phyloP scores from a whole-genome alignment of 805 yeast species.

The Zygotorulaspora florentina region DNA sequence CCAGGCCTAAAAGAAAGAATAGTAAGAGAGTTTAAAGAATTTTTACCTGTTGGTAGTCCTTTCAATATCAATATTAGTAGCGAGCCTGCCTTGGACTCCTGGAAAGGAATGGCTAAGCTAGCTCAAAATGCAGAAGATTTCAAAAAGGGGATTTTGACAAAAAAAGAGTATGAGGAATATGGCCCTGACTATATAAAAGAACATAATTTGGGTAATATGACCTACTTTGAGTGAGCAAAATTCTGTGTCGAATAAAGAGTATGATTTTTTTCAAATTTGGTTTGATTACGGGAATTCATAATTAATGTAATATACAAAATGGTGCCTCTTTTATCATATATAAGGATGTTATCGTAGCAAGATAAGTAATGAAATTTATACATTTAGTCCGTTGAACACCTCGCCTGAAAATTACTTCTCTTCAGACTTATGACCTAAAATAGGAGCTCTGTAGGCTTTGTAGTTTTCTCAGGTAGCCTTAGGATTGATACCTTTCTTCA shows the following conservation, averaged over 20 bases:
- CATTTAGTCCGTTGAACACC: background rate
- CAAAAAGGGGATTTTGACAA: constrained; percentile 50
- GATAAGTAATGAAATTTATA: background rate
- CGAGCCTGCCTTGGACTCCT: constrained; percentile 74
- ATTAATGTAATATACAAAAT: constrained; percentile 7
- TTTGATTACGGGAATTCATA: background rate
- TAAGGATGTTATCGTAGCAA: background rate
- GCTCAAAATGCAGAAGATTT: constrained; percentile 45
- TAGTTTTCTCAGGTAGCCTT: constrained; percentile 28
- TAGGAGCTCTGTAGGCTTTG: too few relatives aligned
- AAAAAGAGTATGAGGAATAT: constrained; percentile 75
- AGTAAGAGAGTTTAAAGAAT: constrained; percentile 59
- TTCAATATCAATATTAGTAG: constrained; percentile 58
- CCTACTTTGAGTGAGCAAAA: constrained; percentile 20
- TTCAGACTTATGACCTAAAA: constrained; percentile 10
- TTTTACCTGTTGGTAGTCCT: constrained; percentile 65
- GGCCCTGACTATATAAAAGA: constrained; percentile 89
- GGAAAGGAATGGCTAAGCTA: constrained; percentile 94
- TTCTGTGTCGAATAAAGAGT: background rate
- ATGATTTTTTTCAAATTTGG: background rate
- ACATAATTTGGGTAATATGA: constrained; percentile 67
- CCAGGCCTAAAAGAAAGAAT: constrained; percentile 66
- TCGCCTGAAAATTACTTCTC: constrained; percentile 1
- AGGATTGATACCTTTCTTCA: constrained; percentile 72
- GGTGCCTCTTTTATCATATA: background rate